Conservation (phyloP, 2,329 filamentous ascomycete species). For the Pseudogymnoascus sp. region DNA sequence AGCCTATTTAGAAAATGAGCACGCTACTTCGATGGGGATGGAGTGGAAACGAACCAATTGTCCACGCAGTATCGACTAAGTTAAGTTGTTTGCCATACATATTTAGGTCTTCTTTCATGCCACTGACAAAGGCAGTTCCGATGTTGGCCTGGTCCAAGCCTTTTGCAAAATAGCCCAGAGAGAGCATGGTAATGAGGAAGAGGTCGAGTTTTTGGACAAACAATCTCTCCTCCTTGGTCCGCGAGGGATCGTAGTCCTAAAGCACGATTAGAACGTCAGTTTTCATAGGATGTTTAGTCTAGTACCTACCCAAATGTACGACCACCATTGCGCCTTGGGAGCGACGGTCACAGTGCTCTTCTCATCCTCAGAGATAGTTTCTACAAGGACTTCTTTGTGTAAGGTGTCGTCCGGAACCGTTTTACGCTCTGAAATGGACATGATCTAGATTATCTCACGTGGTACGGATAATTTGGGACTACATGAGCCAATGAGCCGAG, state of each 20-base stretch:
- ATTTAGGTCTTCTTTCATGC: conserved; percentile 34
- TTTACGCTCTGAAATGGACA: neutral
- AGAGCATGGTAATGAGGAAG: neutral
- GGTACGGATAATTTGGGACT: neutral
- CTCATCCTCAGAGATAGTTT: neutral
- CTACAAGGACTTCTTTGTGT: neutral
- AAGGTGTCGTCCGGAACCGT: neutral
- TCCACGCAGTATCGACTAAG: conserved; percentile 18
- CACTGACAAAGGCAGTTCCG: conserved; percentile 24
- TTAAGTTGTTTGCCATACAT: conserved; percentile 47
- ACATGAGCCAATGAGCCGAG: neutral
- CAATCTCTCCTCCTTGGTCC: neutral
- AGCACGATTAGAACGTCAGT: neutral
- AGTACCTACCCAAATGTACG: neutral
- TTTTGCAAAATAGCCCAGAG: conserved; percentile 36
- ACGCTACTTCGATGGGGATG: conserved; percentile 21
- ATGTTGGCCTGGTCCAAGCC: conserved; percentile 30
- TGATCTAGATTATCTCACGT: neutral
- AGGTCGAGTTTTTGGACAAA: neutral
- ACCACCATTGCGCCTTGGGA: neutral
- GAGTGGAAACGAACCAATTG: conserved; percentile 28
- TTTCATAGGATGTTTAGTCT: neutral
- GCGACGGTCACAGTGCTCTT: neutral
- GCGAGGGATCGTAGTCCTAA: neutral
- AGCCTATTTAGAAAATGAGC: conserved; percentile 29